These are phyloP conservation scores for Barnettozyma pratensis DNA, from an alignment of 805 yeast genomes.

Conservation along the genomic window DNA sequence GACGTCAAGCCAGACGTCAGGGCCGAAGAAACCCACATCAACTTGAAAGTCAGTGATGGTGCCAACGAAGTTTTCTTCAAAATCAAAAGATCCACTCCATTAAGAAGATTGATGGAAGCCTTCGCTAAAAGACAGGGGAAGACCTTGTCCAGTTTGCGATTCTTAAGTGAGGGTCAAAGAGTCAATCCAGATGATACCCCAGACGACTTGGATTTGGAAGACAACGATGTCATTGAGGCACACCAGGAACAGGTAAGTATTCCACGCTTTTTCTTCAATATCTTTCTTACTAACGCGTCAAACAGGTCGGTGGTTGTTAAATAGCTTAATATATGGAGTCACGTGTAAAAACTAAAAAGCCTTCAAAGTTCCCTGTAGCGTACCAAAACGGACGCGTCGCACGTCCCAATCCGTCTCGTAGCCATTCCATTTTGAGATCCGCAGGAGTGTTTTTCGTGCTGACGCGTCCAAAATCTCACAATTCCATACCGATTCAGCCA, in stretches of 20 bases:
- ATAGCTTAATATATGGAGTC: not conserved
- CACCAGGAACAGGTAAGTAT: constrained; percentile 87
- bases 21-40: constrained; percentile 67
- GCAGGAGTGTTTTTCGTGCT: too few relatives aligned
- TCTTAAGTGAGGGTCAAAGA: constrained; percentile 90
- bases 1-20: constrained; percentile 44
- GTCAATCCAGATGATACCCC: constrained; percentile 88
- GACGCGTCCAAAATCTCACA: too few relatives aligned
- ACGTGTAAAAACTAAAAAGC: not conserved
- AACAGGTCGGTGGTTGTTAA: constrained; percentile 7
- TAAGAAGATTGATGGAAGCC: constrained; percentile 94
- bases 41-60: constrained; percentile 91
- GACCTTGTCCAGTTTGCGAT: constrained; percentile 73
- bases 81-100: constrained; percentile 86
- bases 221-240: constrained; percentile 95
- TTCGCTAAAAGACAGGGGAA: constrained; percentile 98
- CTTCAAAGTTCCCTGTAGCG: too few relatives aligned
- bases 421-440: too few relatives aligned
- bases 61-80: constrained; percentile 92
- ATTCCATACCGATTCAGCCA: too few relatives aligned
- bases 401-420: too few relatives aligned
- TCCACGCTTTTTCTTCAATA: too few relatives aligned
- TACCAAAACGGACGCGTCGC: too few relatives aligned
- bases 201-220: constrained; percentile 87
- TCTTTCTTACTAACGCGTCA: not conserved